Evolutionary conservation across 495 filamentous ascomycete species (phyloP), one percentile per base, ranked within the genome.

Genomic region (Xylaria nigripes): DNA sequence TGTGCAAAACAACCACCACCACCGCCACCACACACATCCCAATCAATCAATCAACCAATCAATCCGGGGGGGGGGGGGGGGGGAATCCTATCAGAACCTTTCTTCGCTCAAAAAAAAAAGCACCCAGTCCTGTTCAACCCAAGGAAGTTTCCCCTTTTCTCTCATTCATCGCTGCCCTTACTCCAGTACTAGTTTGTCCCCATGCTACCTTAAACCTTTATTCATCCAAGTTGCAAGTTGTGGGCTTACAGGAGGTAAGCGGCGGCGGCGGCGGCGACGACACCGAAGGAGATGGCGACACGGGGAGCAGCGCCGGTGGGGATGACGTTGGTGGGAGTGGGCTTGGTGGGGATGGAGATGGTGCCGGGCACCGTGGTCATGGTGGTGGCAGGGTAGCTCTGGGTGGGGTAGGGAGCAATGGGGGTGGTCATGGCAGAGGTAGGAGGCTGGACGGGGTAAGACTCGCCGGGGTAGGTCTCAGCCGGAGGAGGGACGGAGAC

Each of bases 191-290:
- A n/a, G n/a, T n/a, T n/a, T n/a, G n/a, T n/a, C n/a, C n/a, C n/a
- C n/a, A n/a, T n/a, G n/a, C 25, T 9, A 29, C 3, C 3, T 29
- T 9, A 29, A 9, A 29, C 9, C 25, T 4, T 29, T 3, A 3
- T 29, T 29, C 9, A 9, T 36, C 13, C 32, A 2, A 9, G 13
- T 8, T 2, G 32, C 2, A 36, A 36, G n/a, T 7, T 10, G 22
- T 21, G 46, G 50, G 53, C 53, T 55, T 55, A 55, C 19, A 55
- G 46, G 32, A 55, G 38, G 53, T 36, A 45, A 22, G 53, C 53
- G 36, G 53, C 53, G 22, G 45, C 12, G 23, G 53, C 53, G 27
- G 53, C 53, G 50, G 38, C 53, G 27, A 55, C 46, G 18, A 55
- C 40, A 38, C 53, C 53, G 53, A 55, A 55, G 32, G 53, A 55